Conservation (phyloP, 2,329 filamentous ascomycete genomes). For the Fusarium staphyleae region DNA sequence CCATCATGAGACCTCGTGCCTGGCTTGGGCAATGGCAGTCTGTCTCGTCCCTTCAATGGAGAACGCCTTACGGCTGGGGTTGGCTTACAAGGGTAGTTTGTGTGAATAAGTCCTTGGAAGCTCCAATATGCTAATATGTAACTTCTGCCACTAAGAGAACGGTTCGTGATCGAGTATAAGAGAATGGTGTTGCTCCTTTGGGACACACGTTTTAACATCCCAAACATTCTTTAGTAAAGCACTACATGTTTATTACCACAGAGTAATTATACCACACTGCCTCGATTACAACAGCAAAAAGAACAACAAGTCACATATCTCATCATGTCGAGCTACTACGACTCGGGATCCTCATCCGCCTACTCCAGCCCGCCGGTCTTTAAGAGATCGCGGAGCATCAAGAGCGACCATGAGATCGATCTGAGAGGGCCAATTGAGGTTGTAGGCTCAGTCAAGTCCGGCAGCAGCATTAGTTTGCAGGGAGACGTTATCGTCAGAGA, state of each 20-base stretch:
- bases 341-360: conserved; percentile 35
- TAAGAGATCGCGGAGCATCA: conserved; percentile 50
- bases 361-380: conserved; percentile 33
- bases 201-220: conserved; percentile 9
- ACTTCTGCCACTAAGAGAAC: conserved; percentile 19
- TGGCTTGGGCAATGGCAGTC: conserved; percentile 14
- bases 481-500: conserved; percentile 55
- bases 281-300: not conserved
- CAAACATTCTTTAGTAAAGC: not conserved
- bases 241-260: not conserved
- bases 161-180: conserved; percentile 28
- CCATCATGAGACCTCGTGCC: conserved; percentile 21
- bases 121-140: conserved; percentile 22
- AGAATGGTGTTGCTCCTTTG: conserved; percentile 24
- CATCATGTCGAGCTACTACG: conserved; percentile 42
- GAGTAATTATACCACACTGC: not conserved
- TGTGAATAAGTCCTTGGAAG: conserved; percentile 7
- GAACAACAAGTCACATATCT: not conserved
- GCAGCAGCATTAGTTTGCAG: conserved; percentile 52
- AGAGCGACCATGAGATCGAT: conserved; percentile 51
- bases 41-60: not conserved
- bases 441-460: conserved; percentile 55
- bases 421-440: conserved; percentile 57
- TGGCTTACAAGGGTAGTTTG: conserved; percentile 11
- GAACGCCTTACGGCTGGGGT: conserved; percentile 30